A percentile compares a stretch with the other conserved stretches of the same genome.
Conservation (phyloP, 148 eudicot species). For the Rhododendron ovatum region DNA sequence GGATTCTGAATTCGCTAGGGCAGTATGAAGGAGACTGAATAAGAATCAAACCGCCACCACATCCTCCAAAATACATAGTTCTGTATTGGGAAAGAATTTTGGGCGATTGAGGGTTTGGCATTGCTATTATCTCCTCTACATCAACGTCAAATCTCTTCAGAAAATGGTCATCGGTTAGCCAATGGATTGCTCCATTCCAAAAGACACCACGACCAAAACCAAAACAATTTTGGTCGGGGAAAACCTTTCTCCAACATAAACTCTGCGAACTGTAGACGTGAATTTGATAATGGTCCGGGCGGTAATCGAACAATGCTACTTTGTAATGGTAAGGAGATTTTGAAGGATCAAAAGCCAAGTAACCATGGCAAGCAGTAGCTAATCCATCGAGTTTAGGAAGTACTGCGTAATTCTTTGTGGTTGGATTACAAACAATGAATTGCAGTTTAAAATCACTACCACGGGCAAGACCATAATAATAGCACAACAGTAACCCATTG, state of each 20-base stretch:
- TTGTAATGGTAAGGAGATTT: background rate
- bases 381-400: background rate
- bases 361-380: no score
- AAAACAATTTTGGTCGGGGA: background rate
- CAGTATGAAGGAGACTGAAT: no score
- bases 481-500: no score
- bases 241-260: background rate
- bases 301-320: background rate
- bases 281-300: background rate
- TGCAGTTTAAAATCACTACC: background rate
- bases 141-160: no score
- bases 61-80: background rate
- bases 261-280: background rate
- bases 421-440: background rate
- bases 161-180: no score
- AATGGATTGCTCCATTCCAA: no score
- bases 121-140: no score
- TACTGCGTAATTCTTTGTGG: background rate
- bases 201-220: no score
- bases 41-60: background rate
- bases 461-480: no score
- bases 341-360: background rate
- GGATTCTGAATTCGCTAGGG: no score
- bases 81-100: no score
- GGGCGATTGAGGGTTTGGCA: no score